Conservation (phyloP, 768 basidiomycete genomes). For the Gymnopilus junonius region DNA sequence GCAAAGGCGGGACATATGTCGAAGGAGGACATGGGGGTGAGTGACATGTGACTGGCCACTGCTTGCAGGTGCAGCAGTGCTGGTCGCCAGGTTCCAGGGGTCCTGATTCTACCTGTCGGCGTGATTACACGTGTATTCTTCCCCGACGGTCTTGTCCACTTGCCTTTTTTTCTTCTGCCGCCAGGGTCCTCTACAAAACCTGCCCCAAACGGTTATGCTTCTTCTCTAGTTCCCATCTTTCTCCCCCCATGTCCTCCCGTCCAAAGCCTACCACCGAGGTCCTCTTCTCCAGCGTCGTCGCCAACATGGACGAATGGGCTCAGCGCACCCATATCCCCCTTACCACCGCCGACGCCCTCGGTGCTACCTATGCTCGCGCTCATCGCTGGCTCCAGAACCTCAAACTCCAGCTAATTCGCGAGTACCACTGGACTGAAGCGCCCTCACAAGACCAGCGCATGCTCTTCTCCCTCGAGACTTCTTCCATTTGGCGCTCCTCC, state of each 20-base stretch:
- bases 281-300: conserved; percentile 79
- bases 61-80: neutral
- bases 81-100: conserved; percentile 18
- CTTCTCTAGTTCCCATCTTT: conserved; percentile 24
- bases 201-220: conserved; percentile 32
- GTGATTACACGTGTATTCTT: conserved; percentile 81
- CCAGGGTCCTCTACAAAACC: conserved; percentile 55
- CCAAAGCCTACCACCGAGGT: conserved; percentile 52
- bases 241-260: conserved; percentile 19
- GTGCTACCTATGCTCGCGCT: conserved; percentile 78
- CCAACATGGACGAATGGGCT: conserved; percentile 85
- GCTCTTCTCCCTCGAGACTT: conserved; percentile 79
- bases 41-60: conserved; percentile 18
- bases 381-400: conserved; percentile 76
- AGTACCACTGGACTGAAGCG: conserved; percentile 72
- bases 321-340: conserved; percentile 78
- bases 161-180: conserved; percentile 57
- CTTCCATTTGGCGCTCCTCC: conserved; percentile 80
- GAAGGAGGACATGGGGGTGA: conserved; percentile 27
- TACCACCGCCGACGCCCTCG: conserved; percentile 81
- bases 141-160: conserved; percentile 51
- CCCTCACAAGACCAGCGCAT: conserved; percentile 66
- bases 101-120: conserved; percentile 36
- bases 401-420: conserved; percentile 63
- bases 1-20: conserved; percentile 58